Conservation (phyloP, 495 filamentous ascomycete genomes). For the Penicillium arizonense region DNA sequence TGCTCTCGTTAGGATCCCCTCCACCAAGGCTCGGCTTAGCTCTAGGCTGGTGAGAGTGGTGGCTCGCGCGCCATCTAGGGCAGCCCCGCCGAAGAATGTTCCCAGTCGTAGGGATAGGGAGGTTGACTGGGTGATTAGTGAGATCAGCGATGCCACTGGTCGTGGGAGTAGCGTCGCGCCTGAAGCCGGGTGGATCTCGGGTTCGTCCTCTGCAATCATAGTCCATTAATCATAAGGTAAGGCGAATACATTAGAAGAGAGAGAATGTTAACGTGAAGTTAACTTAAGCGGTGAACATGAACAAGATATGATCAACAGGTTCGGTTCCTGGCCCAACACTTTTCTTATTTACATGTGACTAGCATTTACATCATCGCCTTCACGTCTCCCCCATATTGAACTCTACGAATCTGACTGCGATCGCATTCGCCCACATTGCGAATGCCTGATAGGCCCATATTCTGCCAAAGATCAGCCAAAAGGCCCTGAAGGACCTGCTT, state of each 20-base stretch:
- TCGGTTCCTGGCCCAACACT: too few species aligned
- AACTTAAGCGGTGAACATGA: too few species aligned
- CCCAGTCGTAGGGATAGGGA: conserved; percentile 70
- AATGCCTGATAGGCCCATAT: conserved; percentile 57
- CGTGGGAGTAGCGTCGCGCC: conserved; percentile 64
- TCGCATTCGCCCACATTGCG: conserved; percentile 52
- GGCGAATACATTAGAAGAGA: too few species aligned
- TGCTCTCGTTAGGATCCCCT: conserved; percentile 65
- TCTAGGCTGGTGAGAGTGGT: conserved; percentile 71
- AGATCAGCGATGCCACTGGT: conserved; percentile 67
- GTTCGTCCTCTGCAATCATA: conserved; percentile 3
- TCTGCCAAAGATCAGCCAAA: conserved; percentile 60
- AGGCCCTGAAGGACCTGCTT: conserved; percentile 55
- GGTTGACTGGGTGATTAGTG: conserved; percentile 65
- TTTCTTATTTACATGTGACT: not conserved
- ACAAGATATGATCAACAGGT: too few species aligned
- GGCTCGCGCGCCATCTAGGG: conserved; percentile 62
- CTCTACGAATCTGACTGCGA: conserved; percentile 47
- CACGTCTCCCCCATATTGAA: conserved; percentile 52
- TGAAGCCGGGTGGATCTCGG: conserved; percentile 24
- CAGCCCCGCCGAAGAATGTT: conserved; percentile 61
- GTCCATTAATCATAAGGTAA: too few species aligned
- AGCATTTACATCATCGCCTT: conserved; percentile 39
- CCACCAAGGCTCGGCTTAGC: conserved; percentile 63
- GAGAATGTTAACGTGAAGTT: too few species aligned